Conservation (phyloP, 768 basidiomycete species). For the Kwoniella sp. region DNA sequence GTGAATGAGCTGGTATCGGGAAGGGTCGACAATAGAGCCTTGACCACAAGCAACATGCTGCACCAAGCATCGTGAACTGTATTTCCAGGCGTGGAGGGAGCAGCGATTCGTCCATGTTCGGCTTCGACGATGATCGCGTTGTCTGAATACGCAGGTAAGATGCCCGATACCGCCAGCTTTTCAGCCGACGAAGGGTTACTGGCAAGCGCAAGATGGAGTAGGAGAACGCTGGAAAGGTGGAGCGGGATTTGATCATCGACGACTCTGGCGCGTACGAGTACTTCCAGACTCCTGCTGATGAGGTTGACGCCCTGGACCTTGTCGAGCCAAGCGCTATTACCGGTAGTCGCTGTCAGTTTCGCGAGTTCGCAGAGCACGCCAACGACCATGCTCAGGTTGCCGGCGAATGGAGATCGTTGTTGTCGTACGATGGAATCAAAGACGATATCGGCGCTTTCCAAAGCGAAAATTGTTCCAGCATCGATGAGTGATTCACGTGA, state of each 20-base stretch:
- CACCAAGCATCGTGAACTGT: slow-evolving; percentile 81
- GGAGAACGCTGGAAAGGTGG: slow-evolving; percentile 75
- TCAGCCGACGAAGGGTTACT: slow-evolving; percentile 77
- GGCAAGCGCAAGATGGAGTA: slow-evolving; percentile 83
- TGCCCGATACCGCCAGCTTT: slow-evolving; percentile 77
- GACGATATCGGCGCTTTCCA: slow-evolving; percentile 56
- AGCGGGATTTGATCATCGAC: slow-evolving; percentile 60
- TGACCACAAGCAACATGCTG: slow-evolving; percentile 75
- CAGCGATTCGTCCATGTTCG: slow-evolving; percentile 70
- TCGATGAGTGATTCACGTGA: slow-evolving; percentile 66
- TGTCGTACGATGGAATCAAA: slow-evolving; percentile 32
- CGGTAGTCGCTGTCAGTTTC: slow-evolving; percentile 10
- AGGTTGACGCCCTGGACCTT: slow-evolving; percentile 78
- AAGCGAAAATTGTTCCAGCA: slow-evolving; percentile 62
- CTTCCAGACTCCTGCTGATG: slow-evolving; percentile 71
- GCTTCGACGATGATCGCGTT: slow-evolving; percentile 76
- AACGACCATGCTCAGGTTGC: slow-evolving; percentile 36
- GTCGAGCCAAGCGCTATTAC: slow-evolving; percentile 72
- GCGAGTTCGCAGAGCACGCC: slow-evolving; percentile 40
- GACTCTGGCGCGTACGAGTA: slow-evolving; percentile 70
- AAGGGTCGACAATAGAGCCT: slow-evolving; percentile 71
- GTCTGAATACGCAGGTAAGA: slow-evolving; percentile 78
- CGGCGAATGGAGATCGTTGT: slow-evolving; percentile 10
- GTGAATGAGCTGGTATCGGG: slow-evolving; percentile 67
- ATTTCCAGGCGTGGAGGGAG: slow-evolving; percentile 67